Conservation (phyloP, 345 rosid species). For the Ceriops zippeliana region DNA sequence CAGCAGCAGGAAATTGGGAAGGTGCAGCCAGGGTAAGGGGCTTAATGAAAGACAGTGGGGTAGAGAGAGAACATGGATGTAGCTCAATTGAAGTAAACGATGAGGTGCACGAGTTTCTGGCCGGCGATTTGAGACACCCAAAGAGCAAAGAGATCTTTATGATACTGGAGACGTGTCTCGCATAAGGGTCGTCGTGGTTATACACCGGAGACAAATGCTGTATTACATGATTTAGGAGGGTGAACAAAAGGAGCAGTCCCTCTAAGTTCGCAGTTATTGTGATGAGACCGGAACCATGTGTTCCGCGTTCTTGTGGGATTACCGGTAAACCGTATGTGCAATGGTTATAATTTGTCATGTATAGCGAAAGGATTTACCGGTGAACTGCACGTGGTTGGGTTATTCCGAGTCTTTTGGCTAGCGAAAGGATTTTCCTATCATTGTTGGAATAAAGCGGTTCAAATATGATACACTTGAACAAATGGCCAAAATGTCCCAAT, state of each 20-base stretch:
- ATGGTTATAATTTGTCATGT: too few species aligned
- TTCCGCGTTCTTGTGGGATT: too few species aligned
- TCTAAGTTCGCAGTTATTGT: conserved; percentile 59
- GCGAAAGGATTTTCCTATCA: too few species aligned
- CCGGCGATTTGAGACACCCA: conserved; percentile 48
- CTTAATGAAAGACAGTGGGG: conserved; percentile 61
- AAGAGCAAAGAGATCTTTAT: conserved; percentile 43
- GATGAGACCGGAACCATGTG: too few species aligned
- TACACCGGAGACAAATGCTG: conserved; percentile 37
- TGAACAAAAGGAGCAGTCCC: conserved; percentile 46
- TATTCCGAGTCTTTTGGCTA: too few species aligned
- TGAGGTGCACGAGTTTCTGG: conserved; percentile 52
- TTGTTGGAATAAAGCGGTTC: too few species aligned
- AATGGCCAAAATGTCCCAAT: not conserved
- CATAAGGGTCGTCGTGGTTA: conserved; percentile 37
- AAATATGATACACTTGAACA: too few species aligned
- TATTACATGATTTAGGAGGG: conserved; percentile 52
- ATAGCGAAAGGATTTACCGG: too few species aligned
- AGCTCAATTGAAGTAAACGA: conserved; percentile 59
- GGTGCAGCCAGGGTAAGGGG: conserved; percentile 59
- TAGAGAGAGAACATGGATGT: conserved; percentile 62
- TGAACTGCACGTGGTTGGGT: too few species aligned
- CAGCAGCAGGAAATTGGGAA: conserved; percentile 52
- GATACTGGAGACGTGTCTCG: conserved; percentile 47
- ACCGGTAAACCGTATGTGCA: too few species aligned